Percentiles rank a stretch among this genome's conserved stretches.
phyloP scores from a whole-genome alignment of 331 rosid genomes.

The Malus hybrid region DNA sequence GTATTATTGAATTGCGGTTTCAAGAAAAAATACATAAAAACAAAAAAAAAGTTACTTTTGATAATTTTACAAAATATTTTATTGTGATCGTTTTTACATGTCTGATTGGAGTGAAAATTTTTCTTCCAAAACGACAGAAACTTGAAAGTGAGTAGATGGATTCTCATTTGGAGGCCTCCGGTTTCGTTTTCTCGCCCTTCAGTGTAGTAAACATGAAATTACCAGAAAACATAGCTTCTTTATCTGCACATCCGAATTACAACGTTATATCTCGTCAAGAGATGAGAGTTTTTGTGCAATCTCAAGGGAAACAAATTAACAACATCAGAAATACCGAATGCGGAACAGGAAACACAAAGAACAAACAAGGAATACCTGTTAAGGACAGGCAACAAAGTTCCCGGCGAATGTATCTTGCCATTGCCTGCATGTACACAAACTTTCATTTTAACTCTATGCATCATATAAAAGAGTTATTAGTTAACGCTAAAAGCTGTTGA shows the following conservation, averaged over 20 bases:
- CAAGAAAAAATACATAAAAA: too few species aligned
- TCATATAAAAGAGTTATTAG: not conserved
- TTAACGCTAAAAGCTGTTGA: not conserved
- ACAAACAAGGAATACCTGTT: conserved; percentile 44
- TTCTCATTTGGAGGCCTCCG: conserved; percentile 16
- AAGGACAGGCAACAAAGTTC: conserved; percentile 78
- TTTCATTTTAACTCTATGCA: not conserved
- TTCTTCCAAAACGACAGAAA: not conserved
- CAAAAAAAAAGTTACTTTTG: not conserved
- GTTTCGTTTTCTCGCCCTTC: conserved; percentile 31
- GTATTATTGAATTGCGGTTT: too few species aligned
- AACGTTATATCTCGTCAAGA: not conserved
- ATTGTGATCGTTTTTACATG: not conserved
- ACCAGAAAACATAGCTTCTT: conserved; percentile 70
- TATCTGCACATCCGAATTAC: conserved; percentile 57
- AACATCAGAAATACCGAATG: not conserved
- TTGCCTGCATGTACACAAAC: conserved; percentile 39
- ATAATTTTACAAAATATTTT: not conserved
- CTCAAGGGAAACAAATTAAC: not conserved
- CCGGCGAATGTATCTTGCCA: conserved; percentile 76
- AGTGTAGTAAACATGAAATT: conserved; percentile 71
- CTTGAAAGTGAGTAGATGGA: not conserved
- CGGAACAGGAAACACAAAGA: not conserved
- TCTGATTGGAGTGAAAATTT: not conserved
- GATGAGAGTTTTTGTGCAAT: not conserved